These are phyloP conservation scores for Starmerella floris DNA, from an alignment of 805 yeast genomes.

Conservation along the genomic window DNA sequence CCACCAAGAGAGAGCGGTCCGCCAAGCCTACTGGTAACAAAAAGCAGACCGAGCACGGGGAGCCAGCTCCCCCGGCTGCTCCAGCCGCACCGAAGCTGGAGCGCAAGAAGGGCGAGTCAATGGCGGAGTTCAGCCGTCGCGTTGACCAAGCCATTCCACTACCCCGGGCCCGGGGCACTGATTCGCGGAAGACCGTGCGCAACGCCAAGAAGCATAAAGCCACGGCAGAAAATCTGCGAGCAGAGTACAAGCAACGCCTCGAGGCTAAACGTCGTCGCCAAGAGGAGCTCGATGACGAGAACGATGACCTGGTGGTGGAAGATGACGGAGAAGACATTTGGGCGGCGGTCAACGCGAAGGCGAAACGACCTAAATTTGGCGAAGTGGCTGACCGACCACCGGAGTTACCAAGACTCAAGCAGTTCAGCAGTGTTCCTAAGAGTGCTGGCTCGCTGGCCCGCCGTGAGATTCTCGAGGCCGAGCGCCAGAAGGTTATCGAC, in stretches of 20 bases:
- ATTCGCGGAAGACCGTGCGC: slow-evolving; percentile 23
- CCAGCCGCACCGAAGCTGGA: slow-evolving; percentile 1
- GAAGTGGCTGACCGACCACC: slow-evolving; percentile 34
- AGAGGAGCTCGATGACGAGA: slow-evolving; percentile 18
- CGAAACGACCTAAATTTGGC: slow-evolving; percentile 30
- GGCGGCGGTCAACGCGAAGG: slow-evolving; percentile 26
- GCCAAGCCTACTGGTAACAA: neutral
- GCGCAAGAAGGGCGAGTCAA: slow-evolving; percentile 27
- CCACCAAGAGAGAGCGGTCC: neutral
- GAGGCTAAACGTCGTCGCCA: slow-evolving; percentile 16
- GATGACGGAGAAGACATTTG: slow-evolving; percentile 34
- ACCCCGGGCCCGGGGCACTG: slow-evolving; percentile 27
- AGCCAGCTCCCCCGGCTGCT: slow-evolving; percentile 8
- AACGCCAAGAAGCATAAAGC: slow-evolving; percentile 21
- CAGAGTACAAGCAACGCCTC: slow-evolving; percentile 16
- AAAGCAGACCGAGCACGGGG: slow-evolving; percentile 1
- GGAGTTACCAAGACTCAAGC: slow-evolving; percentile 25
- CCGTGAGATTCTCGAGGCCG: slow-evolving; percentile 29
- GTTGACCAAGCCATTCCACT: slow-evolving; percentile 33
- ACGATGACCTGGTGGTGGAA: slow-evolving; percentile 20
- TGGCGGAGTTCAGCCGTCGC: slow-evolving; percentile 30
- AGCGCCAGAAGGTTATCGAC: slow-evolving; percentile 29
- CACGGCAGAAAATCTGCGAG: slow-evolving; percentile 21
- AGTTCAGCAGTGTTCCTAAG: slow-evolving; percentile 30
- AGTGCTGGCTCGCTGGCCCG: slow-evolving; percentile 31